Base-by-base conservation (phyloP, 768 basidiomycete genomes). In the Rhodosporidiobolus sp. region DNA sequence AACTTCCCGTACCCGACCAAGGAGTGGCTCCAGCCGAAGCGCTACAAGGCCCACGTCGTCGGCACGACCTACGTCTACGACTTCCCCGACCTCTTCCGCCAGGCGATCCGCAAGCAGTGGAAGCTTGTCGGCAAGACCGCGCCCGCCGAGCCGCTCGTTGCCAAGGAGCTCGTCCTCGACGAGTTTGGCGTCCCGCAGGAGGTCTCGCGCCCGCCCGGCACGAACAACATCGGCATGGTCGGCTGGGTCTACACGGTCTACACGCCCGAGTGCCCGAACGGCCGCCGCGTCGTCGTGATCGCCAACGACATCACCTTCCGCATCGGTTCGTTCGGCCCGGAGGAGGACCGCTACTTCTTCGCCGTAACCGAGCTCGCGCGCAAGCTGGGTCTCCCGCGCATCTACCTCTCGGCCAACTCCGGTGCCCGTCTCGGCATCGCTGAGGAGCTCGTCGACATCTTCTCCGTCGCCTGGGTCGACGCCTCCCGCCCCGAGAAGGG, bases 41-140 rank as follows among this genome's bases (percentile, higher is more conserved):
- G 96, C 74, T 98, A 98, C 84, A 95, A 98, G 80, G 96, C 96
- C 32, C 96, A 99, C 82, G 87, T 97, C 70, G 89, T 96, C 77
- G 96, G 96, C 64, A 99, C 96, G 43, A 99, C 96, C 62, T 99
- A 98, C 81, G 94, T 91, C 45, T 98, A 98, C 82, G 96, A 98
- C 83, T 99, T 98, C 89, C 96, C 96, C 53, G 96, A 96, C 78
- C 87, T 99, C 74, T 99, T 98, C 86, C 89, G 94, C 50, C 98
- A 98, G 83, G 94, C 95, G 12, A 84, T 98, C 70, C 90, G 93
- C 79, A 92, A 94, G 78, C 86, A 93, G 73, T 99, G 96, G 96
- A 83, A 86, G 74, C 78, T 77, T 43, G 87, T 87, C 55, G 87
- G 89, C 52, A 81, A 83, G 52, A 83, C 91, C 20, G 86, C 88